Conservation (phyloP, 2,329 filamentous ascomycete genomes). For the Beauveria pseudobassiana region DNA sequence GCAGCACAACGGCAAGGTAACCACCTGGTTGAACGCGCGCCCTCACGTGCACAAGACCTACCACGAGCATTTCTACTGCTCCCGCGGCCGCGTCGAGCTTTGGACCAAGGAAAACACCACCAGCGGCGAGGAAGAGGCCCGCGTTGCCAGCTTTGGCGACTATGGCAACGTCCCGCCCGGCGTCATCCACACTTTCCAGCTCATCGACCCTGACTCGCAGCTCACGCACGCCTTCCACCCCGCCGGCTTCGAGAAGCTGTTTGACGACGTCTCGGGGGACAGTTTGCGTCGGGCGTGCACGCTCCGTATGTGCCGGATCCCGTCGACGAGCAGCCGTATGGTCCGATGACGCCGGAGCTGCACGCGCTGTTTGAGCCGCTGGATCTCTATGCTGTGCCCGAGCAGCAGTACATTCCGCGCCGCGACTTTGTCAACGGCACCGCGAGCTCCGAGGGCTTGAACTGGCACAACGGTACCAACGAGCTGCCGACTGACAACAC, state of each 20-base stretch:
- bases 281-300: conserved; percentile 9
- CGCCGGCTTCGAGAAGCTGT: conserved; percentile 17
- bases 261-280: conserved; percentile 14
- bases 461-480: conserved; percentile 18
- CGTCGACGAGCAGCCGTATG: conserved; percentile 14
- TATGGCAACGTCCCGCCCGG: conserved; percentile 17
- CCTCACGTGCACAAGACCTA: conserved; percentile 15
- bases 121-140: conserved; percentile 15
- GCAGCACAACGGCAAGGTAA: conserved; percentile 17
- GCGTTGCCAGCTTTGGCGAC: conserved; percentile 15
- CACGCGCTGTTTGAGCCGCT: conserved; percentile 8
- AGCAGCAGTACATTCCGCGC: conserved; percentile 14
- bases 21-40: conserved; percentile 14
- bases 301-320: conserved; percentile 14
- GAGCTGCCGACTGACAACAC: conserved; percentile 8
- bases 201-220: conserved; percentile 17
- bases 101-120: conserved; percentile 15
- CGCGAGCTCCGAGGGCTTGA: conserved; percentile 10
- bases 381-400: conserved; percentile 14
- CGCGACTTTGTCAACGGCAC: conserved; percentile 19
- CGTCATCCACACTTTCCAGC: conserved; percentile 19
- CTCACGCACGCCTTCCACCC: conserved; percentile 19
- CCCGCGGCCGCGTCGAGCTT: conserved; percentile 16
- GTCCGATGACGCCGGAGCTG: conserved; percentile 14
- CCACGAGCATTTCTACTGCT: conserved; percentile 19